These are phyloP conservation scores for Debaryomyces castellii DNA, from an alignment of 805 yeast genomes.

Conservation along the genomic window DNA sequence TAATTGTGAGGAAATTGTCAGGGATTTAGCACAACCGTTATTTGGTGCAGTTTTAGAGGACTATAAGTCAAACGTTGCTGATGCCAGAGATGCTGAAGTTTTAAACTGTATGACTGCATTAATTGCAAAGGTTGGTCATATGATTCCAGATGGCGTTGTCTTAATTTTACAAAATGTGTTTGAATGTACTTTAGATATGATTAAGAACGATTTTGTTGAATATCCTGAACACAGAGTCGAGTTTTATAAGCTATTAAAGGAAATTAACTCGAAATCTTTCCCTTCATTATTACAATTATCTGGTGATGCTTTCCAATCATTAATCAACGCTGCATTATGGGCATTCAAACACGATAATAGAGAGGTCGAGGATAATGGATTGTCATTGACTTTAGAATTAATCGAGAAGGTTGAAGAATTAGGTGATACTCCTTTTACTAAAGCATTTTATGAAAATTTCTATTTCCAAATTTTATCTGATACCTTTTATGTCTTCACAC, in stretches of 20 bases:
- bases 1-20: slow-evolving; percentile 78
- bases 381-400: slow-evolving; percentile 78
- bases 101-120: slow-evolving; percentile 91
- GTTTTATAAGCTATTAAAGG: slow-evolving; percentile 85
- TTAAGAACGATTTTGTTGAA: slow-evolving; percentile 90
- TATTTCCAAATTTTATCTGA: slow-evolving; percentile 89
- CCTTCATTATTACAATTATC: slow-evolving; percentile 84
- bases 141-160: slow-evolving; percentile 88
- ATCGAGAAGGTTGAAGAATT: slow-evolving; percentile 79
- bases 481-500: slow-evolving; percentile 90
- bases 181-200: slow-evolving; percentile 93
- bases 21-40: slow-evolving; percentile 78
- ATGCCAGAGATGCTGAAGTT: slow-evolving; percentile 97
- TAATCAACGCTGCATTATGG: slow-evolving; percentile 95
- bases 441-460: slow-evolving; percentile 84
- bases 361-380: slow-evolving; percentile 92
- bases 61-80: slow-evolving; percentile 84
- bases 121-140: slow-evolving; percentile 80
- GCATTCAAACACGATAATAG: slow-evolving; percentile 97
- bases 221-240: slow-evolving; percentile 98
- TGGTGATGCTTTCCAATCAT: slow-evolving; percentile 86
- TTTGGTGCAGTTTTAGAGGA: slow-evolving; percentile 85
- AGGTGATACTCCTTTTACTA: slow-evolving; percentile 70
- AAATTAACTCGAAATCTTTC: slow-evolving; percentile 82
- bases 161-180: slow-evolving; percentile 85